phyloP scores from a whole-genome alignment of 352 stramenopile genomes.

The Pythium volutum region DNA sequence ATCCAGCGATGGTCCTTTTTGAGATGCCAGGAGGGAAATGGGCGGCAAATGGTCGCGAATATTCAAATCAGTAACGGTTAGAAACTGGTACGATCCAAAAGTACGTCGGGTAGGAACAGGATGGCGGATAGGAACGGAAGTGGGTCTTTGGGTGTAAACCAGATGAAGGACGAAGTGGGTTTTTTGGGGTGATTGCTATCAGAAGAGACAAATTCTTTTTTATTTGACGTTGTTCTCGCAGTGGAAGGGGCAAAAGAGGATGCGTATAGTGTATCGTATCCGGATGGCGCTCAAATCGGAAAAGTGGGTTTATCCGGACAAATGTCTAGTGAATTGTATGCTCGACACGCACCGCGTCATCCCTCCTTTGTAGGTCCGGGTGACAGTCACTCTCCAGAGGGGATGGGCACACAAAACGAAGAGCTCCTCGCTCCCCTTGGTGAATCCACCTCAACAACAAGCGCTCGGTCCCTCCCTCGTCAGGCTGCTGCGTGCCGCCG shows the following conservation, averaged over 20 bases:
- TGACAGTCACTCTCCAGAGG: not conserved
- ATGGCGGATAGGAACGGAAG: not conserved
- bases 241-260: not conserved
- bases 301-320: slow-evolving; percentile 12
- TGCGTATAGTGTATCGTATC: not conserved
- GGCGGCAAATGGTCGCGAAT: slow-evolving; percentile 10
- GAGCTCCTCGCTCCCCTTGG: not conserved
- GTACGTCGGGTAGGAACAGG: not conserved
- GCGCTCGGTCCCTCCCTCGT: not conserved
- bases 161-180: too few relatives aligned
- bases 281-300: not conserved
- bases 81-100: not conserved
- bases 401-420: slow-evolving; percentile 9
- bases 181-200: not conserved
- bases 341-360: not conserved
- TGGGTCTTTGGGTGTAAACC: slow-evolving; percentile 6
- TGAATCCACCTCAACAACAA: slow-evolving; percentile 5
- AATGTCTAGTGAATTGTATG: slow-evolving; percentile 24
- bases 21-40: too few relatives aligned
- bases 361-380: not conserved
- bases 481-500: slow-evolving; percentile 3
- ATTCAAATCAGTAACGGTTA: slow-evolving; percentile 1
- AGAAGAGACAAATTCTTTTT: not conserved
- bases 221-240: not conserved
- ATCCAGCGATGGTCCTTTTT: too few relatives aligned